Conservation (phyloP, 2,329 filamentous ascomycete genomes). For the Stagonosporopsis rhizophila region DNA sequence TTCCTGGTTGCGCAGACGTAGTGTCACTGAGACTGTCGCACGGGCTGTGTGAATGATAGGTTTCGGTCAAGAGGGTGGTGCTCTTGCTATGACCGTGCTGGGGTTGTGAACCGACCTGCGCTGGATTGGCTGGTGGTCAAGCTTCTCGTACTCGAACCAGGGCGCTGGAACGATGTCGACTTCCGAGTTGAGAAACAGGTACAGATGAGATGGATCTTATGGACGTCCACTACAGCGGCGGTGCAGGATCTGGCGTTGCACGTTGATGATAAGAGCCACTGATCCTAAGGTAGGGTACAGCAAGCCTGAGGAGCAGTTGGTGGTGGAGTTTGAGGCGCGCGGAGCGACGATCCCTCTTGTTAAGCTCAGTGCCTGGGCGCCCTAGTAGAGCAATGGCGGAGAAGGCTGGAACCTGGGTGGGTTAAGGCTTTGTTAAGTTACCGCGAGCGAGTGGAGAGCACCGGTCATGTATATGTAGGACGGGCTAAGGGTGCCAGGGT, state of each 20-base stretch:
- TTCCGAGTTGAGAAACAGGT: slow-evolving; percentile 34
- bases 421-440: slow-evolving; percentile 44
- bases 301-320: slow-evolving; percentile 32
- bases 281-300: slow-evolving; percentile 26
- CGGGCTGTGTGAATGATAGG: slow-evolving; percentile 45
- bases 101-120: slow-evolving; percentile 35
- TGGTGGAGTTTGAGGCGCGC: slow-evolving; percentile 48
- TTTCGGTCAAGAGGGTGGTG: slow-evolving; percentile 44
- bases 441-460: slow-evolving; percentile 50
- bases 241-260: slow-evolving; percentile 46
- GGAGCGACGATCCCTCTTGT: slow-evolving; percentile 58
- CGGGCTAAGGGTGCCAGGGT: slow-evolving; percentile 49
- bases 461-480: slow-evolving; percentile 54
- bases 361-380: slow-evolving; percentile 57
- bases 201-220: slow-evolving; percentile 29
- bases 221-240: slow-evolving; percentile 32
- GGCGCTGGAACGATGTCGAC: slow-evolving; percentile 32
- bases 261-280: slow-evolving; percentile 35
- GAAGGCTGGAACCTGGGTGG: slow-evolving; percentile 55
- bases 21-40: slow-evolving; percentile 52
- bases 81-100: slow-evolving; percentile 40
- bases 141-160: slow-evolving; percentile 33
- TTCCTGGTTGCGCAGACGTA: slow-evolving; percentile 57
- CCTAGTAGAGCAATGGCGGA: slow-evolving; percentile 54
- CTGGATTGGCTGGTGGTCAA: slow-evolving; percentile 35